A percentile compares a stretch with the other conserved stretches of the same genome.
Evolutionary conservation across 2,329 filamentous ascomycete species (phyloP).

Genomic region (Pseudophaeomoniella oleicola): DNA sequence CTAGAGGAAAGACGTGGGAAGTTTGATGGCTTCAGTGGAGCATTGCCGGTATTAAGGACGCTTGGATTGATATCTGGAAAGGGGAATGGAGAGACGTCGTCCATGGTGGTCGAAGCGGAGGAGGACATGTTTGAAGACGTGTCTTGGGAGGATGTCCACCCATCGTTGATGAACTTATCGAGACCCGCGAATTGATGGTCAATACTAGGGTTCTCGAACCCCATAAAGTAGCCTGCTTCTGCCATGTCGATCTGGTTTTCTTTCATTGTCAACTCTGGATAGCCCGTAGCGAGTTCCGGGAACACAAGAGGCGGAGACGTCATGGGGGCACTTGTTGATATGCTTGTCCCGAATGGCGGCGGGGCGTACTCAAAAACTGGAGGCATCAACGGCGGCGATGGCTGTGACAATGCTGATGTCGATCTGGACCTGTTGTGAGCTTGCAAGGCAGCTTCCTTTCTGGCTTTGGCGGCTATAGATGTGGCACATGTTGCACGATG

Average conservation of each 20-base stretch:
- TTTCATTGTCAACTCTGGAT: not conserved
- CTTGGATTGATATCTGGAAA: not conserved
- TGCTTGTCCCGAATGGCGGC: not conserved
- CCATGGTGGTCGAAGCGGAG: not conserved
- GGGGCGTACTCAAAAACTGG: not conserved
- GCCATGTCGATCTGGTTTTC: too few relatives aligned
- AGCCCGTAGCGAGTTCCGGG: not conserved
- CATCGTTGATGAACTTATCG: not conserved
- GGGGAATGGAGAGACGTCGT: not conserved
- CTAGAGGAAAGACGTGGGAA: not conserved
- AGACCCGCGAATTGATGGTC: not conserved
- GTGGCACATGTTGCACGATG: not conserved
- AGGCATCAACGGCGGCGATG: not conserved
- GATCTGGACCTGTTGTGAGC: not conserved
- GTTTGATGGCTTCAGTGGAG: not conserved
- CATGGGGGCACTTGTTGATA: not conserved
- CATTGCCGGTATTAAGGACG: not conserved
- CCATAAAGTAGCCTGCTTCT: not conserved
- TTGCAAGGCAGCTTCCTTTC: not conserved
- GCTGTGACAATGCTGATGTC: not conserved
- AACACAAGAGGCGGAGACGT: not conserved
- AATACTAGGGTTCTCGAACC: not conserved
- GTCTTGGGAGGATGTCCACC: not conserved
- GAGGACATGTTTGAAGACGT: not conserved
- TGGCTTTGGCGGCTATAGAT: not conserved